Evolutionary conservation across 2,329 filamentous ascomycete genomes (phyloP).

Genomic region (Diaporthe humulicola): DNA sequence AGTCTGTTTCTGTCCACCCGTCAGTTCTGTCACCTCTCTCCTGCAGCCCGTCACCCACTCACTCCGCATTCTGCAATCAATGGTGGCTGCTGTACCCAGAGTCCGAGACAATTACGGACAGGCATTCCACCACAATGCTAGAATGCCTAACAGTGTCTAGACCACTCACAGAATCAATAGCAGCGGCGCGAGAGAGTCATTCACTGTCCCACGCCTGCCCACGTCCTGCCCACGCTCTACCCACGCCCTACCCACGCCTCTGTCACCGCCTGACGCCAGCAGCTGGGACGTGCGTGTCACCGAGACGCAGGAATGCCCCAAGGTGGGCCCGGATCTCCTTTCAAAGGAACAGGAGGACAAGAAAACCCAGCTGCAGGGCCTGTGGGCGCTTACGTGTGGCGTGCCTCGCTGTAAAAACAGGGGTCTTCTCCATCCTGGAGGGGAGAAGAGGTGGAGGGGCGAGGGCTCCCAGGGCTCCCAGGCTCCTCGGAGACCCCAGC

Average conservation of each 20-base stretch:
- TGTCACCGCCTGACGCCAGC: constrained; percentile 15
- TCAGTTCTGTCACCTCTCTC: constrained; percentile 1
- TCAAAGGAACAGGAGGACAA: background rate
- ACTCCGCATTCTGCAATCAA: constrained; percentile 18
- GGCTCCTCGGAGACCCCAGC: constrained; percentile 19
- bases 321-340: constrained; percentile 15
- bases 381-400: constrained; percentile 27
- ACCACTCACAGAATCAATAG: background rate
- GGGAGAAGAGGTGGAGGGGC: background rate
- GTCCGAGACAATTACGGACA: constrained; percentile 6
- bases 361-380: constrained; percentile 17
- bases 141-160: background rate
- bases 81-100: background rate
- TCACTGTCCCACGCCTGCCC: background rate
- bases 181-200: constrained; percentile 16
- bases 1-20: background rate
- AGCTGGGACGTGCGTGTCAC: constrained; percentile 26
- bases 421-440: constrained; percentile 19
- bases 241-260: background rate
- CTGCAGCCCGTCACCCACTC: constrained; percentile 13
- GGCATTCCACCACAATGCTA: background rate
- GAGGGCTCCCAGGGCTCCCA: background rate
- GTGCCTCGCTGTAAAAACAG: constrained; percentile 4
- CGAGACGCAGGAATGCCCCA: background rate
- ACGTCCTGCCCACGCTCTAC: background rate